A percentile compares a stretch with the other conserved stretches of the same genome.
phyloP scores from a whole-genome alignment of 805 yeast genomes.

The Cyberlindnera japonica region DNA sequence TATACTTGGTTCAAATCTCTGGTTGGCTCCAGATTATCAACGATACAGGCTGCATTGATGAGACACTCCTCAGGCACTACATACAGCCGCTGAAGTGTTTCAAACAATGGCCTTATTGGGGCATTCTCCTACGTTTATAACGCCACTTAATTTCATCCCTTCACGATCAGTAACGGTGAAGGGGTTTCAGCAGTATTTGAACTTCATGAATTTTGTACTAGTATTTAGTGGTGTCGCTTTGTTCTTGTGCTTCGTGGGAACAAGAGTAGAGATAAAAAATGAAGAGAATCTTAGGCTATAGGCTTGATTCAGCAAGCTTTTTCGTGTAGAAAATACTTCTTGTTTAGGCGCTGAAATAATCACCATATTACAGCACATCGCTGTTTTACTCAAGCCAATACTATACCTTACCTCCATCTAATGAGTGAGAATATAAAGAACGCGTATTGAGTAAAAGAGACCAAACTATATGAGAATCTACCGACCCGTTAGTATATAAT shows the following conservation, averaged over 20 bases:
- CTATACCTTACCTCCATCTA: no score
- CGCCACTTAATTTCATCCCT: slow-evolving; percentile 18
- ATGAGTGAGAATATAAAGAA: no score
- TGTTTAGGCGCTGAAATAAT: no score
- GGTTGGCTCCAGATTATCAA: slow-evolving; percentile 20
- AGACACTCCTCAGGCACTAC: slow-evolving; percentile 18
- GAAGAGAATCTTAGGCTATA: no score
- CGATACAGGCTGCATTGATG: slow-evolving; percentile 17
- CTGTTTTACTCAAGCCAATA: no score
- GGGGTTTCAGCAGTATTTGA: background rate
- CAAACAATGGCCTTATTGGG: slow-evolving; percentile 22
- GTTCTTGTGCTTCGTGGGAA: background rate
- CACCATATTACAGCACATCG: no score
- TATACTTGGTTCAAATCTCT: slow-evolving; percentile 17
- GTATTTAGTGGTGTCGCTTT: background rate
- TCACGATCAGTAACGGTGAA: slow-evolving; percentile 15
- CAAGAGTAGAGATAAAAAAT: background rate
- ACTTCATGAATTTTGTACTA: background rate
- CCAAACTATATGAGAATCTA: no score
- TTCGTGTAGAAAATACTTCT: no score
- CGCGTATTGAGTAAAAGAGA: no score
- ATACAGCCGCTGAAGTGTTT: slow-evolving; percentile 24
- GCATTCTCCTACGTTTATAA: slow-evolving; percentile 18
- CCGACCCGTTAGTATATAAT: no score
- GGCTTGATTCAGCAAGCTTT: no score